Base-by-base conservation (phyloP, 2,329 filamentous ascomycete species). In the Aspergillus pseudonomiae region DNA sequence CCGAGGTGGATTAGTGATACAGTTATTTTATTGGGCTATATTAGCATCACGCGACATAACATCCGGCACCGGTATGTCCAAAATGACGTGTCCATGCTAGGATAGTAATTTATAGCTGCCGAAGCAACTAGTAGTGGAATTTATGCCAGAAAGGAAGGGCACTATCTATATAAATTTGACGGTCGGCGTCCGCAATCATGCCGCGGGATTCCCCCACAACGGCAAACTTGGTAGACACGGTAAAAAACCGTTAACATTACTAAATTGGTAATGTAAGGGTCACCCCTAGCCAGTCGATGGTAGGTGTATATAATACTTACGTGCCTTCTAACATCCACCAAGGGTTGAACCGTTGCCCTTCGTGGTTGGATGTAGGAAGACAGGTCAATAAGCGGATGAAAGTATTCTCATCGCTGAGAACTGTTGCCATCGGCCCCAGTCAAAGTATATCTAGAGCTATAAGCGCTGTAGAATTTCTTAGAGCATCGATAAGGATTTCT, bases 401-500 rank as follows among this genome's bases (percentile, higher is more conserved):
- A 41, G 61, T 32, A 10, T 58, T 54, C 34, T 63, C 63, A 21
- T 61, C 54, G 19, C 46, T 43, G 19, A 65, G 24, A 52, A 63
- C 56, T 5, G 61, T 58, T 16, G 59, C 57, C 3, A 32, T 11
- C n/a, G 62, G 62, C 12, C 62, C 62, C 2, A 68, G 10, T 6
- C n/a, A 52, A 12, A 65, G 59, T 19, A 46, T 26, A 66, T 55
- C 57, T 10, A 58, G 57, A 16, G 53, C 48, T 0, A 59, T 43
- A n/a, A 71, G 58, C 2, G 73, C 74, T 1, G 66, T 69, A 3
- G 65, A 63, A 60, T 76, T 74, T 14, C 68, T 36, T 2, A 75
- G 67, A 7, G 71, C 57, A 58, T 76, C 75, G 9, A 66, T 57
- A 26, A 77, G 41, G 46, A 68, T 70, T 5, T 69, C 60, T 6